Base-by-base conservation (phyloP, 768 basidiomycete species). In the Rhodotorula babjevae region DNA sequence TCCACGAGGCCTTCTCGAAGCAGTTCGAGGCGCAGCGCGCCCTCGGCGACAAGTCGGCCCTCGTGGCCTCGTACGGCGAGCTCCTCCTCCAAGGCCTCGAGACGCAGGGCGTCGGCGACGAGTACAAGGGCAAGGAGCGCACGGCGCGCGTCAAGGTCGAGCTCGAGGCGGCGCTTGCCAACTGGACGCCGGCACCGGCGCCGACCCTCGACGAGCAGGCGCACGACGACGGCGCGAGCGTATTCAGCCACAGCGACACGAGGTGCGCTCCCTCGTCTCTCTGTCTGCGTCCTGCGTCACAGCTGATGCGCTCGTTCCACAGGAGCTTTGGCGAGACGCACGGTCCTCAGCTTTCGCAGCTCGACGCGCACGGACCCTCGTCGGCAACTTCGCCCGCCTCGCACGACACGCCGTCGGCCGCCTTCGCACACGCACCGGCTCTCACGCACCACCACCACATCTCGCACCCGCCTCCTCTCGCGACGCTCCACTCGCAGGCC, bases 311-410 rank as follows among this genome's bases (percentile, higher is more conserved):
- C 36, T 36, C 8, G 47, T 18, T 23, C 21, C 15, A 23, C 55
- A 77, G 76, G 50, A 76, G 74, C 36, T 78, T 78, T 59, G 76
- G 75, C 57, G 67, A 72, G 29, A 74, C 78, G 16, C 78, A 78
- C 57, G 71, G 68, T 0, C 29, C 63, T 25, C 72, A 75, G 33
- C 71, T 76, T 44, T 70, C 63, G 25, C 61, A 66, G 21, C 66
- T 73, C 29, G 63, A 62, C 18, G 0, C 42, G 21, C 40, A 29
- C 50, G 50, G 8, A 6, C 3, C 25, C 23, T 52, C 50, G 1
- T 21, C 27, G 15, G 25, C 42, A n/a, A n/a, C n/a, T n/a, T n/a
- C n/a, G 10, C 27, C 27, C 27, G 27, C 27, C 8, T 31, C 42
- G 42, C 36, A 31, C 33, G 29, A 9, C 29, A 31, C 27, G 16